These are phyloP conservation scores for Rhodotorula mucilaginosa DNA, from an alignment of 1,284 basidiomycete genomes.

Conservation along the genomic window DNA sequence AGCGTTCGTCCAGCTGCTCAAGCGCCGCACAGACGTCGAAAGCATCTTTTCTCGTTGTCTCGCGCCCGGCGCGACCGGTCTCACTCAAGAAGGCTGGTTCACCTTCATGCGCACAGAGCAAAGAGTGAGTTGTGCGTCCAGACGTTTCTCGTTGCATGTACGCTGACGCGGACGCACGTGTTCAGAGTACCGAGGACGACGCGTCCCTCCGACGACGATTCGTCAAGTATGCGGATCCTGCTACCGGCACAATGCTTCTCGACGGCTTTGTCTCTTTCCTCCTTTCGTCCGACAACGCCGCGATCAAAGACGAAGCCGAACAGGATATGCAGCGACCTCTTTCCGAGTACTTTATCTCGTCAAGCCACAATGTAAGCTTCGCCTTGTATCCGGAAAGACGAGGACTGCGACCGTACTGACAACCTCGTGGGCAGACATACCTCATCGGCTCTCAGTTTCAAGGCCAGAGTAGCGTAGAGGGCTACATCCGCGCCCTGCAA, in stretches of 20 bases:
- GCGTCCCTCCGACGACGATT: slow-evolving; percentile 56
- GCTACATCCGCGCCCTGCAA: slow-evolving; percentile 88
- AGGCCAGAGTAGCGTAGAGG: slow-evolving; percentile 90
- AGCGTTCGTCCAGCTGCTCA: slow-evolving; percentile 77
- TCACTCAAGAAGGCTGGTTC: slow-evolving; percentile 62
- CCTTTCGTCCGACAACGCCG: slow-evolving; percentile 64
- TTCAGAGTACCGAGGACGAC: slow-evolving; percentile 55
- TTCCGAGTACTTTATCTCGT: slow-evolving; percentile 85
- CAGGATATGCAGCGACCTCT: slow-evolving; percentile 74
- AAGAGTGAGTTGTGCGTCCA: slow-evolving; percentile 53
- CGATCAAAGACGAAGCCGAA: slow-evolving; percentile 55
- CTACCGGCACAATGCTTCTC: slow-evolving; percentile 52
- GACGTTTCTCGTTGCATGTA: background rate
- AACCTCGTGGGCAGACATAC: slow-evolving; percentile 61
- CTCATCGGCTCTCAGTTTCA: slow-evolving; percentile 91
- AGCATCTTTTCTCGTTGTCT: slow-evolving; percentile 51
- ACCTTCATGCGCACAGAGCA: slow-evolving; percentile 67
- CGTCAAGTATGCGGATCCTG: slow-evolving; percentile 55
- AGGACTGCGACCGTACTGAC: too few relatives aligned
- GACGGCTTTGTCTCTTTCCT: slow-evolving; percentile 74
- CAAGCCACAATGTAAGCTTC: slow-evolving; percentile 71
- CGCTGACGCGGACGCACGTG: background rate
- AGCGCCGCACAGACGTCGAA: slow-evolving; percentile 76
- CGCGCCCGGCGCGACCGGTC: slow-evolving; percentile 40
- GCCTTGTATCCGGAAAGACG: too few relatives aligned